Evolutionary conservation across 2,329 filamentous ascomycete genomes (phyloP), one percentile per base, ranked within the genome.

Genomic region (Pseudofabraea citricarpa): DNA sequence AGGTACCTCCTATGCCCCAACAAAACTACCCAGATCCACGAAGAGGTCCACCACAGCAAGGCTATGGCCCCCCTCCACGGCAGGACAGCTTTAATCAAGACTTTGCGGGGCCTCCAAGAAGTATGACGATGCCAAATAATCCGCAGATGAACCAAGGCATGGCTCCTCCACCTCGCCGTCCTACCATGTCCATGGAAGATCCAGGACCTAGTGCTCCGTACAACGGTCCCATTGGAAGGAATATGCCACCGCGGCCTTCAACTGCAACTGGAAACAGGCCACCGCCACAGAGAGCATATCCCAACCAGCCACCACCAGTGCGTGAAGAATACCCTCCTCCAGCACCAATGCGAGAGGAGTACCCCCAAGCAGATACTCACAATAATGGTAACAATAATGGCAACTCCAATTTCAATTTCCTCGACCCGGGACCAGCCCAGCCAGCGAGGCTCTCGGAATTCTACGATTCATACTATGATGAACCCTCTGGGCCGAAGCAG

Each of bases 61-160:
- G 46, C 20, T 52, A 51, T 36, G 47, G 35, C 8, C 31, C 36
- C 7, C 48, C 54, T 12, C 41, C 27, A 10, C 44, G 49, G 24
- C 55, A 56, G 24, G 56, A 59, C 46, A 51, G 48, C 9, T 59
- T 56, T 46, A 43, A 27, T 29, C 52, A 58, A 22, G 46, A 51
- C 5, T 79, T 74, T 51, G 74, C 67, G 0, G 71, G 74, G 2
- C 75, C 74, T 7, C 57, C 64, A n/a, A 69, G 79, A 52, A 83
- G 78, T 45, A 77, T 74, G 71, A 83, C 80, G 5, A 78, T 81
- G 75, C 77, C 79, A 2, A 60, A 68, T 3, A 70, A 74, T 43
- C 67, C 72, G 9, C 60, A 63, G 15, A 63, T 67, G 52, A 19
- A 19, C 63, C 67, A 24, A 67, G 66, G 60, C 57, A n/a, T n/a